Conservation (phyloP, 2,329 filamentous ascomycete species). For the Ophiostoma himal-ulmi region DNA sequence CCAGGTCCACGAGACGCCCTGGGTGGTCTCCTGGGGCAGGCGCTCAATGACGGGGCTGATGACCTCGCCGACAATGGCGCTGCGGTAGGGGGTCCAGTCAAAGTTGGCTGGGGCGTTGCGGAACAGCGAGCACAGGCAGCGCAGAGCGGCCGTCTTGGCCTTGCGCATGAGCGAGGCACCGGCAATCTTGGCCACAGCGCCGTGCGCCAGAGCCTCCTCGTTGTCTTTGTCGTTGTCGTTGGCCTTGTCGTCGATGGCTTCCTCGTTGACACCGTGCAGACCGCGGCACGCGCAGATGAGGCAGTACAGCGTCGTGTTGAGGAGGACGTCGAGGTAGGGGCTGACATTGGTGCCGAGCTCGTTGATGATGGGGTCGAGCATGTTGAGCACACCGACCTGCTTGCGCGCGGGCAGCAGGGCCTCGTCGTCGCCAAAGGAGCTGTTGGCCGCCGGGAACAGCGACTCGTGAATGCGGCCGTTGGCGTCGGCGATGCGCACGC, state of each 20-base stretch:
- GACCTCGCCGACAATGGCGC: slow-evolving; percentile 65
- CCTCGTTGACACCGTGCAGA: slow-evolving; percentile 32
- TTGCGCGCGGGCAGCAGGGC: slow-evolving; percentile 60
- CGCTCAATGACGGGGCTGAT: slow-evolving; percentile 71
- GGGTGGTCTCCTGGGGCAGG: slow-evolving; percentile 77
- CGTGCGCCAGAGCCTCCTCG: not conserved
- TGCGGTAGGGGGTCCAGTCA: slow-evolving; percentile 66
- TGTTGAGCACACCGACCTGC: slow-evolving; percentile 85
- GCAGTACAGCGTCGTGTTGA: slow-evolving; percentile 77
- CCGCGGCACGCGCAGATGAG: slow-evolving; percentile 63
- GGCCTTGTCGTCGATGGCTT: slow-evolving; percentile 37
- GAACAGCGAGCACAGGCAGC: slow-evolving; percentile 76
- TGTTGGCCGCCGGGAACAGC: slow-evolving; percentile 40
- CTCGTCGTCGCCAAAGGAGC: slow-evolving; percentile 10
- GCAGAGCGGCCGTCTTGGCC: slow-evolving; percentile 67
- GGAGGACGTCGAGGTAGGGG: slow-evolving; percentile 61
- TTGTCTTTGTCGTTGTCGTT: slow-evolving; percentile 36
- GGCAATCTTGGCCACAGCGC: not conserved
- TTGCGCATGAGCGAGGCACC: slow-evolving; percentile 56
- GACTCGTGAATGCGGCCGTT: slow-evolving; percentile 42
- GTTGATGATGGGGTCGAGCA: slow-evolving; percentile 80
- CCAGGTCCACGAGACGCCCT: slow-evolving; percentile 78
- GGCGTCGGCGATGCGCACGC: slow-evolving; percentile 51
- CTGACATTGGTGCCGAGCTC: slow-evolving; percentile 71
- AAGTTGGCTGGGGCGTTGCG: slow-evolving; percentile 57